Base-by-base conservation (phyloP, 2,329 filamentous ascomycete genomes). In the Aspergillus sp. region DNA sequence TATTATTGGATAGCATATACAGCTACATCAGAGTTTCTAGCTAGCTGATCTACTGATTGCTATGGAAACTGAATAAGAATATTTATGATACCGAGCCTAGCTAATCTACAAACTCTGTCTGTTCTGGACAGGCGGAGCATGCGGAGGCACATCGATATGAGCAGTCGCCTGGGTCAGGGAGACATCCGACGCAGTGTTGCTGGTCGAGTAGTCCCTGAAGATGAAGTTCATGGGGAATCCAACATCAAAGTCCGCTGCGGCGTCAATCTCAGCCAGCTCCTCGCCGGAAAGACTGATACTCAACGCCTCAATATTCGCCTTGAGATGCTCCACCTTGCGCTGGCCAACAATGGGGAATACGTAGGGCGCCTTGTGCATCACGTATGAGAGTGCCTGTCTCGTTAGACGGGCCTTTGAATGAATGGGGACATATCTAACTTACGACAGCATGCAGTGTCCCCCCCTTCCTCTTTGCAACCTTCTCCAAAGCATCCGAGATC, bases 231-330 rank as follows among this genome's bases (percentile, higher is more conserved):
- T 31, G 27, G 43, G 43, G 27, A 47, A 54, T 21, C 52, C 52
- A 23, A 46, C 21, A 31, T 54, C 52, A n/a, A 54, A 54, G 15
- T 54, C 43, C 4, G 43, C 27, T 1, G 43, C 52, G 8, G 4
- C 31, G 24, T 54, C 52, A 40, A 54, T 47, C 43, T 54, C 33
- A 6, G 17, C 48, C 14, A 57, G 12, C 6, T 57, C 55, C 23
- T 57, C 48, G 3, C 31, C 19, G 2, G 48, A 46, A 6, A 57
- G 41, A 6, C n/a, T 23, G 35, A 87, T 67, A 4, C 68, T 75
- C 55, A 88, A 65, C 0, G 82, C 84, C 64, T 82, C 75, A 57
- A 88, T 84, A 65, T 86, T 87, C 15, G 77, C 76, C 55, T 77
- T 66, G 9, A 85, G 65, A 55, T 85, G 82, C 63, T 83, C 80